Base-by-base conservation (phyloP, 2,329 filamentous ascomycete species). In the Anthostomella pinea region DNA sequence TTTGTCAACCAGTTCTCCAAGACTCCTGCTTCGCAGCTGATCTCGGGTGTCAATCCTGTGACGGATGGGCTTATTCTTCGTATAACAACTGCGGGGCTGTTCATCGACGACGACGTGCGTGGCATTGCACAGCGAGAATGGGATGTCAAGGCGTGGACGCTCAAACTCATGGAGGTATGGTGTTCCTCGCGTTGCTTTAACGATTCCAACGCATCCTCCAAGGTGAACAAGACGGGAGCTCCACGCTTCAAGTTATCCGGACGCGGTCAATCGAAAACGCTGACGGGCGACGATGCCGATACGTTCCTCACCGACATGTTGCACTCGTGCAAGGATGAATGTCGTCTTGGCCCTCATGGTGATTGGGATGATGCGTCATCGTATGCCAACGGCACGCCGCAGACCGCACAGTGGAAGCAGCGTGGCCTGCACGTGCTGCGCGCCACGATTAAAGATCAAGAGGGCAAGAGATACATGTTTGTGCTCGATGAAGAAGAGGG, bases 131-230 rank as follows among this genome's bases (percentile, higher is more conserved):
- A 97, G 65, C 81, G 93, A 41, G 93, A 98, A 67, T 98, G 93
- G 93, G 93, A 98, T 62, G 81, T 97, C 58, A 97, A 97, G 65
- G 90, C 91, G 17, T 97, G 93, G 93, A 95, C 89, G 27, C 77
- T 98, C 66, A 96, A 95, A 67, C 70, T 85, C 48, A 81, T 94
- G 63, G 93, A 97, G 76, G 83, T 93, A 70, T 87, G 84, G 79
- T 89, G 83, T 60, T 79, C 81, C 57, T 73, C 77, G 56, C 77
- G 83, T 62, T 78, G 67, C 61, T 67, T 77, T 49, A 59, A 67
- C 48, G 61, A 69, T 42, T 58, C 68, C 33, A 52, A 57, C 51
- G 64, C 63, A 40, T 59, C 62, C 31, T 67, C 67, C 40, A 68
- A 67, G 48, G 60, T 69, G 50, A 65, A 68, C 52, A 73, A 71